These are phyloP conservation scores for Fusarium caatingaense DNA, from an alignment of 2,329 filamentous ascomycete genomes.

Conservation along the genomic window DNA sequence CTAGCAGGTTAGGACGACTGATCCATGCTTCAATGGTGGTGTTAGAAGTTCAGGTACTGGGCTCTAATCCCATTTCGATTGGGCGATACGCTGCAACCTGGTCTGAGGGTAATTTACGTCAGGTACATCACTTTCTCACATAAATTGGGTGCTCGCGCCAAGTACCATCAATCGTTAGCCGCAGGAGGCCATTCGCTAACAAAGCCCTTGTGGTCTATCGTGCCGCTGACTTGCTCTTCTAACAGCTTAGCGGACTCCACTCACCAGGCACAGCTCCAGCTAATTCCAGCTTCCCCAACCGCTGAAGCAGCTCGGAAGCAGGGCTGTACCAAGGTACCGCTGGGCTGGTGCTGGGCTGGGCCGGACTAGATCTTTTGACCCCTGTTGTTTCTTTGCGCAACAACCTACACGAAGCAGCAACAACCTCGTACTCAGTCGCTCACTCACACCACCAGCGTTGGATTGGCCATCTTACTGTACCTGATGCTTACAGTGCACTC, in stretches of 20 bases:
- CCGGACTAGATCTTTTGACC: slow-evolving; percentile 15
- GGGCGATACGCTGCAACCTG: slow-evolving; percentile 21
- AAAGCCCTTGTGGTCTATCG: slow-evolving; percentile 20
- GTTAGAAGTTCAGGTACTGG: slow-evolving; percentile 33
- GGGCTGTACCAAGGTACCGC: slow-evolving; percentile 15
- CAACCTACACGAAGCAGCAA: not conserved
- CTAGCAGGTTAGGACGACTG: not conserved
- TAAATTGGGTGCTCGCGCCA: not conserved
- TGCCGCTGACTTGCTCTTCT: slow-evolving; percentile 17
- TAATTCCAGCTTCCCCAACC: slow-evolving; percentile 22
- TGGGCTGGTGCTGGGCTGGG: slow-evolving; percentile 22
- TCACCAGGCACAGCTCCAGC: slow-evolving; percentile 26
- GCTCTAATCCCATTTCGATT: slow-evolving; percentile 19
- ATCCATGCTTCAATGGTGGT: slow-evolving; percentile 6
- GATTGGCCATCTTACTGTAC: slow-evolving; percentile 6
- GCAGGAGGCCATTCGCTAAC: slow-evolving; percentile 1
- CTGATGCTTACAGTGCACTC: not conserved
- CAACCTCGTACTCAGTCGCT: slow-evolving; percentile 5
- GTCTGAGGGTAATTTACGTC: slow-evolving; percentile 16
- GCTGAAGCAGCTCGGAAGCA: slow-evolving; percentile 1
- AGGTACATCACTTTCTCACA: slow-evolving; percentile 22
- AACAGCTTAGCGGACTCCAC: slow-evolving; percentile 13
- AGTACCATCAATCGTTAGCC: not conserved
- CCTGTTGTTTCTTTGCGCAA: slow-evolving; percentile 3
- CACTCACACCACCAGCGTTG: slow-evolving; percentile 1